Evolutionary conservation across 2,329 filamentous ascomycete genomes (phyloP), one percentile per base, ranked within the genome.

Genomic region (Fusarium armeniacum): DNA sequence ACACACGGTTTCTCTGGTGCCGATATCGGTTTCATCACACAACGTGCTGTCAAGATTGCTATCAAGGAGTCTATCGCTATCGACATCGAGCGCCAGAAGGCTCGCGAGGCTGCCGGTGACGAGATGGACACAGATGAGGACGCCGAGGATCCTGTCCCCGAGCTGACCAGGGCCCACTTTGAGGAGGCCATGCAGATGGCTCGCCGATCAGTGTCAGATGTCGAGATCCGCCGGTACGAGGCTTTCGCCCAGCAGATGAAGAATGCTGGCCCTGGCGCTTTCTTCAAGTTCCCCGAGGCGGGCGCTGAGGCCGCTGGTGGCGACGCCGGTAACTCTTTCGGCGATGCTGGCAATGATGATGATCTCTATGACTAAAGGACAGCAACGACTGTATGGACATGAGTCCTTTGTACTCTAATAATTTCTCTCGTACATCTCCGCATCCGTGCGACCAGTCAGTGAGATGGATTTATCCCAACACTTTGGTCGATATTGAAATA

Each of bases 1-100:
- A 99, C 96, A 8, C 94, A 99, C 84, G 96, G 96, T 69, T 99
- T 98, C 89, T 98, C 96, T 60, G 96, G 96, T 94, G 96, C 96
- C 78, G 96, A 99, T 92, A 88, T 99, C 80, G 96, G 96, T 69
- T 99, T 98, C 86, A 94, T 99, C 79, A 98, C 96, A 26, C 96
- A 99, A 86, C 94, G 96, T 81, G 96, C 96, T 56, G 96, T 97
- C 86, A 99, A 99, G 90, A 91, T 98, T 78, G 96, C 96, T 75
- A 99, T 99, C 86, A 99, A 99, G 89, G 91, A 99, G 85, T 90
- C 95, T 32, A 99, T 99, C 76, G 85, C 90, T 20, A 79, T 87
- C 47, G 95, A 98, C 67, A 98, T 99, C 75, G 93, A 97, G 83
- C 92, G 93, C 74, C 86, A 87, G 78, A 97, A 97, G 89, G 91